Evolutionary conservation across 768 basidiomycete genomes (phyloP).

Genomic region (Hericium coralloides): DNA sequence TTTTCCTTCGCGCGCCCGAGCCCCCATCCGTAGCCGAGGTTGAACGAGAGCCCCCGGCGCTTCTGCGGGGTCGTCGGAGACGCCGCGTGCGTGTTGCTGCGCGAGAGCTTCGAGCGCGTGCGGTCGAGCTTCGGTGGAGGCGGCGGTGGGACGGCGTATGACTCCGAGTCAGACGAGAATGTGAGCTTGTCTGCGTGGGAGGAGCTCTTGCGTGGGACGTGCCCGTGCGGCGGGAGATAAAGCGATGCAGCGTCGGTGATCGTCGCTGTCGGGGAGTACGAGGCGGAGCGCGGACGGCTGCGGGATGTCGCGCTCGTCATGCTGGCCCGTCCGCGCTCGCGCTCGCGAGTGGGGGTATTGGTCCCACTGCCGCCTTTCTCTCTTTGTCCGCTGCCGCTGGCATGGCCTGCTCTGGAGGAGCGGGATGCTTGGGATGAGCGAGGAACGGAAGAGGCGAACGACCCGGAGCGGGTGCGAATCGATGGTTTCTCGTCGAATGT

Average conservation of each 20-base stretch:
- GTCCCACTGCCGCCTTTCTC: too few relatives aligned
- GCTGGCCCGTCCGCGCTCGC: too few relatives aligned
- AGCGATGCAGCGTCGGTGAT: slow-evolving; percentile 8
- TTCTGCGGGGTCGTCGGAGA: slow-evolving; percentile 1
- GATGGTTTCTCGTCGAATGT: slow-evolving; percentile 8
- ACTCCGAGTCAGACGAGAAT: slow-evolving; percentile 15
- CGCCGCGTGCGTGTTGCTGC: slow-evolving; percentile 10
- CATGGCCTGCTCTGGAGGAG: neutral
- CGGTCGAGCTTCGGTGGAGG: slow-evolving; percentile 13
- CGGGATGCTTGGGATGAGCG: slow-evolving; percentile 3
- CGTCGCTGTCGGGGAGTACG: slow-evolving; percentile 11
- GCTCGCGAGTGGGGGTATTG: too few relatives aligned
- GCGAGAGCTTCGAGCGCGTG: slow-evolving; percentile 11
- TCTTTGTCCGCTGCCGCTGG: too few relatives aligned
- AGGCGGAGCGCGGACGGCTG: slow-evolving; percentile 9
- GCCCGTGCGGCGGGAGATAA: neutral
- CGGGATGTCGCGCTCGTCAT: neutral
- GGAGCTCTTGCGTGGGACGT: too few relatives aligned
- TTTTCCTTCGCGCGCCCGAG: slow-evolving; percentile 13
- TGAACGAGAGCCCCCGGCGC: neutral
- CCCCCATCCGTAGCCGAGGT: slow-evolving; percentile 14
- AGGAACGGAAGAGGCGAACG: neutral
- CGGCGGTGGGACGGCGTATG: slow-evolving; percentile 11
- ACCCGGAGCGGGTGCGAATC: neutral
- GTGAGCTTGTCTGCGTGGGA: slow-evolving; percentile 11